These are phyloP conservation scores for Heterobasidion occidentale DNA, from an alignment of 1,284 basidiomycete species.

Conservation along the genomic window DNA sequence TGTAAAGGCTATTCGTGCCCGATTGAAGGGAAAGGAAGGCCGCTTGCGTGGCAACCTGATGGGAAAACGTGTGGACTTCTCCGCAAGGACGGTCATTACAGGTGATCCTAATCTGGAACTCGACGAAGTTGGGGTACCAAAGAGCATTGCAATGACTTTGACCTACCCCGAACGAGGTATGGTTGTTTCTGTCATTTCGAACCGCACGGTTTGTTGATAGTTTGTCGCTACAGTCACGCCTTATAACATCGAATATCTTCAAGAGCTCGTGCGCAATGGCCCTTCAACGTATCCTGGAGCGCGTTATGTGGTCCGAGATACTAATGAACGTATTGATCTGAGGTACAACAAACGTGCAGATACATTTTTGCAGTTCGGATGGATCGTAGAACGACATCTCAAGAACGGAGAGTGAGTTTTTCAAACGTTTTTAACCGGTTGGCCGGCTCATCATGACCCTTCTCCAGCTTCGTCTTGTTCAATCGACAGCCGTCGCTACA, in stretches of 20 bases:
- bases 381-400: conserved; percentile 97
- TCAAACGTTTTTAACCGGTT: background rate
- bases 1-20: conserved; percentile 96
- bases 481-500: conserved; percentile 98
- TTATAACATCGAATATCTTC: conserved; percentile 93
- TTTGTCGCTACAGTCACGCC: conserved; percentile 69
- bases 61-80: conserved; percentile 99
- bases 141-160: conserved; percentile 94
- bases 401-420: conserved; percentile 90
- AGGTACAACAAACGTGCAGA: conserved; percentile 98
- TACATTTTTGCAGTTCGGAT: conserved; percentile 95
- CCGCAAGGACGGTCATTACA: conserved; percentile 98
- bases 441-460: background rate
- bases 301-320: conserved; percentile 95
- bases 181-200: conserved; percentile 12
- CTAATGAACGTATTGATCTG: conserved; percentile 95
- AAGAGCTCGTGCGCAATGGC: conserved; percentile 95
- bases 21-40: conserved; percentile 98
- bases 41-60: conserved; percentile 97
- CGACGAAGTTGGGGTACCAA: conserved; percentile 98
- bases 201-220: background rate
- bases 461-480: conserved; percentile 82
- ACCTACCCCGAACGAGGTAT: conserved; percentile 94
- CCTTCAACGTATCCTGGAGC: conserved; percentile 96
- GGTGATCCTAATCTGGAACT: conserved; percentile 97